Percentiles rank a stretch among this genome's conserved stretches.
Evolutionary conservation across 2,329 filamentous ascomycete species (phyloP).

Genomic region (Dactylellina parvicollis): DNA sequence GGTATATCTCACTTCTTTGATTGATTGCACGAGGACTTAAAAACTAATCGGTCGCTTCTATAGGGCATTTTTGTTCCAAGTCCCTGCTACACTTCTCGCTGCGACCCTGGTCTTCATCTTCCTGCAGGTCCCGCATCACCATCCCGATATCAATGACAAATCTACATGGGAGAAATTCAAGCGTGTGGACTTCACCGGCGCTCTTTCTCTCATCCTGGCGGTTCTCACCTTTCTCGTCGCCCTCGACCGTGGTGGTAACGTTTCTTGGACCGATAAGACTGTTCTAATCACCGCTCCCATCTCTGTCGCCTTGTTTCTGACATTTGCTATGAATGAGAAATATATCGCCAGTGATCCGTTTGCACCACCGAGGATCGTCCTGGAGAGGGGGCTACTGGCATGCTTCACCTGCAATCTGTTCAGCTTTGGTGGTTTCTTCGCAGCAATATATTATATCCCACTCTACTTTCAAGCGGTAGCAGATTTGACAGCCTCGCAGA

Average conservation of each 20-base stretch:
- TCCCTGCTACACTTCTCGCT: constrained; percentile 74
- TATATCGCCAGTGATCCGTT: constrained; percentile 76
- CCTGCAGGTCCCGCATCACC: constrained; percentile 70
- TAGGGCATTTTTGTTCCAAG: constrained; percentile 75
- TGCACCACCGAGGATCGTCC: constrained; percentile 77
- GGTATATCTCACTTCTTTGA: constrained; percentile 64
- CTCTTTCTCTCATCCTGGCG: constrained; percentile 72
- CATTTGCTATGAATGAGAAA: constrained; percentile 76
- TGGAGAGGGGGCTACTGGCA: constrained; percentile 73
- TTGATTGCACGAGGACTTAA: constrained; percentile 18
- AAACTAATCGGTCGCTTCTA: background rate
- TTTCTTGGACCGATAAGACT: constrained; percentile 71
- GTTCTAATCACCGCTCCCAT: constrained; percentile 70
- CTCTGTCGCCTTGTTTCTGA: constrained; percentile 69
- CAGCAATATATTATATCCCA: constrained; percentile 76
- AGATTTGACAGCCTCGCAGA: constrained; percentile 70
- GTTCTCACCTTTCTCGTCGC: constrained; percentile 74
- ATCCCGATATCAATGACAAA: constrained; percentile 70
- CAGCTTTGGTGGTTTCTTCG: constrained; percentile 70
- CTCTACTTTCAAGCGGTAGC: constrained; percentile 80
- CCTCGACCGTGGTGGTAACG: constrained; percentile 77
- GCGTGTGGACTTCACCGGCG: constrained; percentile 78
- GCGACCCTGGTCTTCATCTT: constrained; percentile 70
- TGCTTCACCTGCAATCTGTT: constrained; percentile 79
- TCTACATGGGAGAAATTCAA: constrained; percentile 66